These are phyloP conservation scores for Lachancea kluyveri DNA, from an alignment of 805 yeast species.

Conservation along the genomic window DNA sequence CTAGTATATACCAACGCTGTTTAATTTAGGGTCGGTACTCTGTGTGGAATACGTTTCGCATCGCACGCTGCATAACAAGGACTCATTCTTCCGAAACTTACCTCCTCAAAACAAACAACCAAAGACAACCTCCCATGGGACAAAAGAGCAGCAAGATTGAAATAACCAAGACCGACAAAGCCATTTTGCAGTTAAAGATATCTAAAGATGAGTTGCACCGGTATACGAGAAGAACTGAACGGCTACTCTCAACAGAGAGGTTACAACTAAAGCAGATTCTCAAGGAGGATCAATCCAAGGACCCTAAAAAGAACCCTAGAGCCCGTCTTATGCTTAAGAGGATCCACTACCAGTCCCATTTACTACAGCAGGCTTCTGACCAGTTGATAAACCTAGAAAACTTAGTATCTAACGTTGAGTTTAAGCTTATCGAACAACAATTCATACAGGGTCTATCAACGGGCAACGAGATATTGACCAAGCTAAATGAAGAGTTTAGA, in stretches of 20 bases:
- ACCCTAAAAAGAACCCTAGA: constrained; percentile 56
- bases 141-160: constrained; percentile 42
- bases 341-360: constrained; percentile 73
- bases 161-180: constrained; percentile 79
- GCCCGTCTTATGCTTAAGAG: constrained; percentile 54
- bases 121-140: too few species aligned
- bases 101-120: too few species aligned
- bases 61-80: too few species aligned
- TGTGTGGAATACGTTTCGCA: too few species aligned
- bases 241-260: constrained; percentile 55
- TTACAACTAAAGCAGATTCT: constrained; percentile 28
- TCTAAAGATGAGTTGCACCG: constrained; percentile 82
- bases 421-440: constrained; percentile 82
- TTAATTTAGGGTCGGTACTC: too few species aligned
- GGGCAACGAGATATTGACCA: constrained; percentile 72
- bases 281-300: constrained; percentile 29
- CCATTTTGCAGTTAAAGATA: constrained; percentile 76
- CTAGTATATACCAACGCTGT: too few species aligned
- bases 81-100: too few species aligned
- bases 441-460: constrained; percentile 72
- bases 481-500: constrained; percentile 72
- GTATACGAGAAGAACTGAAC: constrained; percentile 49
- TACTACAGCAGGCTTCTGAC: constrained; percentile 62
- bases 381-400: constrained; percentile 78
- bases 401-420: constrained; percentile 76